Evolutionary conservation across 768 basidiomycete species (phyloP).

Genomic region (Russula abietina): DNA sequence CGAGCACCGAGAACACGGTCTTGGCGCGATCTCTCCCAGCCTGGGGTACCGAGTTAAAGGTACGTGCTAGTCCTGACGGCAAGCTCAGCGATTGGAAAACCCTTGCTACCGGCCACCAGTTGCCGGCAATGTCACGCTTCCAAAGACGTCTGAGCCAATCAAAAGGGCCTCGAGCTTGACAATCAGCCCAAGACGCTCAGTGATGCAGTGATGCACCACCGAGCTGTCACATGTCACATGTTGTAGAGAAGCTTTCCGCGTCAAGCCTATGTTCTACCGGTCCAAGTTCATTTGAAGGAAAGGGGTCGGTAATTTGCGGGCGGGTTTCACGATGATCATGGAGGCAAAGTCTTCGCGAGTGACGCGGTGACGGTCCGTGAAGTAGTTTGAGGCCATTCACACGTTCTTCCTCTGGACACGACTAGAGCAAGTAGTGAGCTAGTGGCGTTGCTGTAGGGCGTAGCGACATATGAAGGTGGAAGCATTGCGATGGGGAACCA

Average conservation of each 20-base stretch:
- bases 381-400: neutral
- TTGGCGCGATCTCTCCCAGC: conserved; percentile 16
- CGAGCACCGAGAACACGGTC: conserved; percentile 17
- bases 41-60: neutral
- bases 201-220: conserved; percentile 13
- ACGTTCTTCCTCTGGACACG: neutral
- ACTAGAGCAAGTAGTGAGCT: neutral
- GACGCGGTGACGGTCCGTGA: conserved; percentile 10
- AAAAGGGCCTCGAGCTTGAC: neutral
- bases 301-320: conserved; percentile 6
- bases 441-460: neutral
- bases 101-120: neutral
- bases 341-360: neutral
- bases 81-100: neutral
- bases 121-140: neutral
- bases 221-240: conserved; percentile 6
- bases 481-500: neutral
- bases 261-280: neutral
- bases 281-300: conserved; percentile 2
- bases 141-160: neutral
- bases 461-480: neutral
- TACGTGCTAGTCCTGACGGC: neutral
- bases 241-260: neutral
- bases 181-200: conserved; percentile 9
- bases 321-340: conserved; percentile 5